Base-by-base conservation (phyloP, 2,329 filamentous ascomycete species). In the Ophiobolus disseminans region DNA sequence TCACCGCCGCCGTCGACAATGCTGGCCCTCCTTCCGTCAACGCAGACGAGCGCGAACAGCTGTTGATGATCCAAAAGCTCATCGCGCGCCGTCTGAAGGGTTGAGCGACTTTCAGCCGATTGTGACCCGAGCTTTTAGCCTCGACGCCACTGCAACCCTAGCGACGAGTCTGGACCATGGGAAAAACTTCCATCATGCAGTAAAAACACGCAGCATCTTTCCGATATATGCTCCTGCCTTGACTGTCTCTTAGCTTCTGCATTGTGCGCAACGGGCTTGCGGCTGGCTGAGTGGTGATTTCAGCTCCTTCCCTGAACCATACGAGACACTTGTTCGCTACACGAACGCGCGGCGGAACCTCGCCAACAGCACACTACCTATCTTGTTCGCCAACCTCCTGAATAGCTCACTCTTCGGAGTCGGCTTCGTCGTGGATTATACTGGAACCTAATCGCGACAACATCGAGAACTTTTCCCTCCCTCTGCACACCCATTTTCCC, bases 51-150 rank as follows among this genome's bases (percentile, higher is more conserved):
- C 65, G 65, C 44, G 60, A 58, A 14, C 53, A 70, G 43, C 51
- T 72, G 28, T 46, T 66, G 57, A 63, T 63, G 57, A 58, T 71
- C 22, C 62, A 66, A 42, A 51, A 63, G 39, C 60, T 72, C 42
- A 71, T 72, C 42, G 57, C 65, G 53, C 63, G 57, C 40, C 65
- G 65, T 50, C 63, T 70, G 40, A 50, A 57, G 36, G 61, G 55
- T 38, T 65, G 53, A 65, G 53, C 47, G 35, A 44, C 43, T 44
- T 45, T 55, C 48, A 45, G 42, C 45, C 50, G 42, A 52, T 37
- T 40, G 20, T 30, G 40, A 50, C 43, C 48, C 55, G 46, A 62
- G 48, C 37, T 40, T 52, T 50, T 51, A 58, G 53, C 55, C 47
- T 54, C 41, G 57, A 57, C 50, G 53, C 56, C 60, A 61, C 55